Conservation (phyloP, 345 rosid species). For the Populus pruinosa region DNA sequence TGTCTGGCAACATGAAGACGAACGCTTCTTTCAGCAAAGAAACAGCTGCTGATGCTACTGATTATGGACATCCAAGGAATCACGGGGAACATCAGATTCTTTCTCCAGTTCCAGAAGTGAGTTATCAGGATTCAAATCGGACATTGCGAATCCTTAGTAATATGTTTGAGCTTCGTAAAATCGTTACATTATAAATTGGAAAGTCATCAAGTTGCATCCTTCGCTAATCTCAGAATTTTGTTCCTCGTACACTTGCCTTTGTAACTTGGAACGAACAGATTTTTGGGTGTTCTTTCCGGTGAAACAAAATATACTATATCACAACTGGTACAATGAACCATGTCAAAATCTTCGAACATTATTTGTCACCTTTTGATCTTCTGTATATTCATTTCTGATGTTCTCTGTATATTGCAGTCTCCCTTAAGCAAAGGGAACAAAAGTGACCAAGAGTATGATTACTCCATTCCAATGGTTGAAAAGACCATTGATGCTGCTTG, state of each 20-base stretch:
- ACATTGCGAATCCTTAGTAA: too few species aligned
- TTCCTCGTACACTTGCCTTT: not conserved
- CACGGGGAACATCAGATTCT: conserved; percentile 10
- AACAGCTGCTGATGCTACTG: not conserved
- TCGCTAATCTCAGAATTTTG: not conserved
- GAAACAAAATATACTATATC: too few species aligned
- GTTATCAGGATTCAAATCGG: conserved; percentile 2
- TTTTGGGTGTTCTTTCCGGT: too few species aligned
- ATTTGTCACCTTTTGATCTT: not conserved
- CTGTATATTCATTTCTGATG: not conserved
- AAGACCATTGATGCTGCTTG: conserved; percentile 44
- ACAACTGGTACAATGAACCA: too few species aligned
- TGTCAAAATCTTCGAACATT: too few species aligned
- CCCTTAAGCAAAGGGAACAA: conserved; percentile 19
- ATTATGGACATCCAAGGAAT: not conserved
- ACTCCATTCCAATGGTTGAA: conserved; percentile 40
- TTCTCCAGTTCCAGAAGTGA: conserved; percentile 31
- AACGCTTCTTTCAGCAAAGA: conserved; percentile 11
- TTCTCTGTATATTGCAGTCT: conserved; percentile 14
- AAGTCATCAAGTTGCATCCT: not conserved
- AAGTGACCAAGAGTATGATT: conserved; percentile 12
- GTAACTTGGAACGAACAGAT: too few species aligned
- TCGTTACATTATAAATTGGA: not conserved
- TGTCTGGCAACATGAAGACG: conserved; percentile 17
- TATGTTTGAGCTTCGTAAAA: not conserved